Evolutionary conservation across 768 basidiomycete genomes (phyloP).

Genomic region (Leucocoprinus birnbaumii): DNA sequence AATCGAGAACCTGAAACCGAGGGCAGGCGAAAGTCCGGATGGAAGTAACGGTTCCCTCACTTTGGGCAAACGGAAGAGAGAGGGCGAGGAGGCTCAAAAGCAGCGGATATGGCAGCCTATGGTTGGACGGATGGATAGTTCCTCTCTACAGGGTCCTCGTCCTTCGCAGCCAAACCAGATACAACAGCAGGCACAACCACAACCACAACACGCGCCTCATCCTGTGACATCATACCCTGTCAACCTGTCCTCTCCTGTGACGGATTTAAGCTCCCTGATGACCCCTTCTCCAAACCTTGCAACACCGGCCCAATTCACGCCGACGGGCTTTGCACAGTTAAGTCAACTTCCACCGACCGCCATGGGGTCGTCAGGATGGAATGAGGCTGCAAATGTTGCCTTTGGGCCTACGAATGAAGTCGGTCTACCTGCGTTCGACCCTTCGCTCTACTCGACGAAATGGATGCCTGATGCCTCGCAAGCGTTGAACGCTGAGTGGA

Average conservation of each 20-base stretch:
- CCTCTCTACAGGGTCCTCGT: neutral
- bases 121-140: neutral
- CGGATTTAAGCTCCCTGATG: neutral
- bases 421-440: conserved; percentile 2
- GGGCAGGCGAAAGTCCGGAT: neutral
- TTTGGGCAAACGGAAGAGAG: conserved; percentile 11
- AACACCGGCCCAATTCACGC: neutral
- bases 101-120: conserved; percentile 1
- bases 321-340: neutral
- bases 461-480: conserved; percentile 12
- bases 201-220: neutral
- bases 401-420: neutral
- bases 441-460: conserved; percentile 9
- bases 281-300: neutral
- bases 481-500: conserved; percentile 3
- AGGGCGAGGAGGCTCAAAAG: conserved; percentile 2
- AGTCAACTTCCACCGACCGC: neutral
- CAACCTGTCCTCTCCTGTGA: neutral
- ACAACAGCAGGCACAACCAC: neutral
- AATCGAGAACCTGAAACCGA: conserved; percentile 17
- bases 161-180: neutral
- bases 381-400: neutral
- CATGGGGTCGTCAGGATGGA: neutral
- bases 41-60: conserved; percentile 3
- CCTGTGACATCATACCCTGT: neutral